These are phyloP conservation scores for Tulasnella sp. DNA, from an alignment of 768 basidiomycete species.

Conservation along the genomic window DNA sequence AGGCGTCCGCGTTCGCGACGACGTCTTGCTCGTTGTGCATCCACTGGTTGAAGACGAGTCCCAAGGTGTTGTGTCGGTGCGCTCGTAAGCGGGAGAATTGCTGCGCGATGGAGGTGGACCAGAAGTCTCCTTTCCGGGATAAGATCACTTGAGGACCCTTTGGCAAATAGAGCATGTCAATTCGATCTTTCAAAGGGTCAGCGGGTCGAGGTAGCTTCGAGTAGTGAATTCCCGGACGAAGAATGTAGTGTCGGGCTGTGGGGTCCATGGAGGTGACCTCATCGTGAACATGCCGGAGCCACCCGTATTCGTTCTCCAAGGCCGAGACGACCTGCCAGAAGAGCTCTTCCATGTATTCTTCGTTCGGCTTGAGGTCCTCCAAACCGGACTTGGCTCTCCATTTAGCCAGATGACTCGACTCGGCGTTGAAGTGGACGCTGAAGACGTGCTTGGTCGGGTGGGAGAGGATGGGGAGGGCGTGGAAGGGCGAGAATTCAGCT, in stretches of 20 bases:
- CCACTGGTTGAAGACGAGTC: constrained; percentile 24
- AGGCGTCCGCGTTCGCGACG: constrained; percentile 7
- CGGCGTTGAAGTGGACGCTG: constrained; percentile 12
- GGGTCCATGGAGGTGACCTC: not conserved
- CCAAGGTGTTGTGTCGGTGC: constrained; percentile 21
- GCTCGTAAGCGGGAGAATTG: not conserved
- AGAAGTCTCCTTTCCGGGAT: constrained; percentile 2
- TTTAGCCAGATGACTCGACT: not conserved
- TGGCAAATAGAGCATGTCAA: constrained; percentile 11
- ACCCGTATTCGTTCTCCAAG: constrained; percentile 10
- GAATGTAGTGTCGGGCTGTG: not conserved
- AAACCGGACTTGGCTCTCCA: not conserved
- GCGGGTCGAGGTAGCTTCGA: not conserved
- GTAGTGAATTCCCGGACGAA: not conserved
- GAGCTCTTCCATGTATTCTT: constrained; percentile 13
- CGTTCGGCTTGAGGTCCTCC: constrained; percentile 2
- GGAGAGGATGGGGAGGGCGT: not conserved
- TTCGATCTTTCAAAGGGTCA: not conserved
- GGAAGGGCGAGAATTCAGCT: constrained; percentile 16
- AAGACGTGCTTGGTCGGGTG: not conserved
- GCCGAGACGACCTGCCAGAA: not conserved
- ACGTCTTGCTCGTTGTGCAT: constrained; percentile 17
- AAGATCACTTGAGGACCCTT: not conserved
- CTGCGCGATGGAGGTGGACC: not conserved
- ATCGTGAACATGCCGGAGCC: constrained; percentile 13